Base-by-base conservation (phyloP, 2,329 filamentous ascomycete genomes). In the Paradendryphiella salina region DNA sequence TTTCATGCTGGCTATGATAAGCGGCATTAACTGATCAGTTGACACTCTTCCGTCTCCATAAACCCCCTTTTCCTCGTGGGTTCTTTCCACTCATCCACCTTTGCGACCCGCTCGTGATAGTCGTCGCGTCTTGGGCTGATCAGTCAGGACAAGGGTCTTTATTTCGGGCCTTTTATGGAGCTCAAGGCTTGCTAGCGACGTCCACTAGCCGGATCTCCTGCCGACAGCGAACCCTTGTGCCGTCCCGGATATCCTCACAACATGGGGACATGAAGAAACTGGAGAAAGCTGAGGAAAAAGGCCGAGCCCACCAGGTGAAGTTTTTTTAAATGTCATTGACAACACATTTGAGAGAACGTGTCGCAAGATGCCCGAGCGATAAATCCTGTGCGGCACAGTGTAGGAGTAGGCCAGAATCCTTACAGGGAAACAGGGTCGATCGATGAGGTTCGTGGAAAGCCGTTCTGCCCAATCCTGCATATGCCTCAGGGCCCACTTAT, bases 141-240 rank as follows among this genome's bases (percentile, higher is more conserved):
- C 28, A 34, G 39, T 32, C 45, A 38, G 36, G 32, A 23, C 37
- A 21, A 31, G 32, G 32, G 29, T 13, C 4, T 3, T 13, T 20
- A 4, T 15, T 20, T 42, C 48, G 43, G 43, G 31, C 47, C 32
- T 51, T 51, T 51, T 47, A 23, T 46, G 48, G 48, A 38, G 14
- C 37, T 43, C 43, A 13, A 47, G 48, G 36, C 45, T 41, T 44
- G 31, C 35, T 37, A 32, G 48, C 23, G 43, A 36, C 18, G 20
- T 15, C 36, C 42, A 18, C 23, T 36, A 41, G 31, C 23, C 42
- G 48, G 10, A 26, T 36, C 48, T 38, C 18, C 37, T 47, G 14
- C 48, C 48, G 43, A 31, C 36, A 26, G 38, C 37, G 37, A 46
- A 18, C 41, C 34, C 34, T 33, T 13, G 31, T 32, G 23, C 48